Evolutionary conservation across 176 grass and related monocot genomes (phyloP).

Genomic region (Avena insularis): DNA sequence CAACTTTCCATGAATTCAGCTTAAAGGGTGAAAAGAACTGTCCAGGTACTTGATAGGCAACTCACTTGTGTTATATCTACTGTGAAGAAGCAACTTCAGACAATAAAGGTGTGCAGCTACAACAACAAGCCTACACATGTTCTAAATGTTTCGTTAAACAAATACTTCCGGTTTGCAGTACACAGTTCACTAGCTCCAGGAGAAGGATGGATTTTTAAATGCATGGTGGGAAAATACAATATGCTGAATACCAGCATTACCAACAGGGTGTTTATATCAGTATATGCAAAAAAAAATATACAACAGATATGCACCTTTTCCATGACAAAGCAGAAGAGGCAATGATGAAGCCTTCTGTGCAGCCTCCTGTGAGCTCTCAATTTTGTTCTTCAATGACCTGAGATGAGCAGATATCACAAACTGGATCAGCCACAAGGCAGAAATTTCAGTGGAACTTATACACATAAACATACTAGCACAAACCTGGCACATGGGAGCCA

Average conservation of each 20-base stretch:
- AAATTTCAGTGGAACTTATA: slow-evolving; percentile 12
- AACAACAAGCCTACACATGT: neutral
- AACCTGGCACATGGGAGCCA: slow-evolving; percentile 96
- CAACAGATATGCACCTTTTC: slow-evolving; percentile 69
- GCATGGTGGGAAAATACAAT: neutral
- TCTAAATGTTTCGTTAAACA: neutral
- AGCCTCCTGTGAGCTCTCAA: slow-evolving; percentile 85
- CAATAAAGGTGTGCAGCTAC: neutral
- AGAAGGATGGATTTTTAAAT: neutral
- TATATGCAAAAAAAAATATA: slow-evolving; percentile 22
- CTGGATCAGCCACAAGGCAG: neutral
- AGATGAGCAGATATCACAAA: slow-evolving; percentile 14
- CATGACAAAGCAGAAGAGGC: slow-evolving; percentile 95
- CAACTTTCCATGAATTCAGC: neutral
- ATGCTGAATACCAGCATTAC: slow-evolving; percentile 1
- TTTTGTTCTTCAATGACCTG: slow-evolving; percentile 88
- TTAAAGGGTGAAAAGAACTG: neutral
- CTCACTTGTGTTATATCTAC: neutral
- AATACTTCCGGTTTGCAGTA: neutral
- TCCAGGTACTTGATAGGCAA: neutral
- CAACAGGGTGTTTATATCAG: neutral
- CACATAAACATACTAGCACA: slow-evolving; percentile 31
- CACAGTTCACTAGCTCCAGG: neutral
- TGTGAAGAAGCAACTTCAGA: neutral
- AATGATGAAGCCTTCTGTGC: slow-evolving; percentile 78